Percentiles rank a stretch among this genome's conserved stretches.
phyloP scores from a whole-genome alignment of 768 basidiomycete genomes.

The Lepiota brunneoincarnata region DNA sequence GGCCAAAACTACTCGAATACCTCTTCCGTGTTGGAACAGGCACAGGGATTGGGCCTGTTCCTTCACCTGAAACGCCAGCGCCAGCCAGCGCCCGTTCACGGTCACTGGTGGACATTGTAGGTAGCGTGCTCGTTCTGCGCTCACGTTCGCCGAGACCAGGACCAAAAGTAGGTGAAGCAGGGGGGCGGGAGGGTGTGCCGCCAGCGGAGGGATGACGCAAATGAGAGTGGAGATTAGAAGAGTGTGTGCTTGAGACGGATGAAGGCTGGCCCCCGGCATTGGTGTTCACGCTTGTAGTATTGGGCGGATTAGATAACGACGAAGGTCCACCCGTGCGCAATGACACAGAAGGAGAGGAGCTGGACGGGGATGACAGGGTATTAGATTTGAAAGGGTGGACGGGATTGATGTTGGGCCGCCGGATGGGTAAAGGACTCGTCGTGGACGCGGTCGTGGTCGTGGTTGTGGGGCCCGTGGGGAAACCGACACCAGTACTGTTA shows the following conservation, averaged over 20 bases:
- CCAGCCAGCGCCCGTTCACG: conserved; percentile 18
- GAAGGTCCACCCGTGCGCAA: conserved; percentile 23
- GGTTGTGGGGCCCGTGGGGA: conserved; percentile 10
- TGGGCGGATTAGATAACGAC: conserved; percentile 5
- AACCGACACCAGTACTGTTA: conserved; percentile 2
- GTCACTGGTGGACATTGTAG: background rate
- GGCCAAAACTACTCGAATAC: conserved; percentile 78
- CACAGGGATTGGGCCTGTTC: conserved; percentile 15
- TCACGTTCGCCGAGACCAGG: background rate
- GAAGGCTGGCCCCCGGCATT: background rate
- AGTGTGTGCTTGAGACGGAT: conserved; percentile 5
- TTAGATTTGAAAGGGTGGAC: conserved; percentile 40
- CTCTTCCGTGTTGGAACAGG: conserved; percentile 45
- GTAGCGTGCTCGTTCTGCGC: conserved; percentile 7
- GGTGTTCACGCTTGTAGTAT: background rate
- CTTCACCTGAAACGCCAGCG: conserved; percentile 13
- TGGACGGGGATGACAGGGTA: conserved; percentile 30
- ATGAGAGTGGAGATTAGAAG: conserved; percentile 5
- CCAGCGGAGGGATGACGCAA: conserved; percentile 17
- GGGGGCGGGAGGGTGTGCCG: conserved; percentile 17
- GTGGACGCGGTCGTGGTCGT: conserved; percentile 28
- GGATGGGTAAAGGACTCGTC: conserved; percentile 27
- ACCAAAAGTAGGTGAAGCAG: conserved; percentile 23
- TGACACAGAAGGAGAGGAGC: conserved; percentile 32
- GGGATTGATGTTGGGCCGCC: conserved; percentile 28